phyloP scores from a whole-genome alignment of 73 alveolate species.

The Durusdinium trenchii region DNA sequence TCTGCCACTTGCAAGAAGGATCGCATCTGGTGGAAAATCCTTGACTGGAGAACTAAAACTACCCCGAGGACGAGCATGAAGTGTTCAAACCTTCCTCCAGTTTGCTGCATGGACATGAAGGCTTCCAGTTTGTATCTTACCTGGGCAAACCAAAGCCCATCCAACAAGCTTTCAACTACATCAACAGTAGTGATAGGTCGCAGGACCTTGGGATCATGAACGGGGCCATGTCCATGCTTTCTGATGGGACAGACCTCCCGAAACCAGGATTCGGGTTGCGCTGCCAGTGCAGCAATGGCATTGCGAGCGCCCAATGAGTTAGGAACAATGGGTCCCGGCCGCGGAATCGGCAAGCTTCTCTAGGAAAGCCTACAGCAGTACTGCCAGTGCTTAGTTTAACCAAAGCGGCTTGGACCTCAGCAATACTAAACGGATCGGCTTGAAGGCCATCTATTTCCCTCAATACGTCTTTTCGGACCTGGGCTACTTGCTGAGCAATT shows the following conservation, averaged over 20 bases:
- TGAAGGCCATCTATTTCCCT: neutral
- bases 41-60: neutral
- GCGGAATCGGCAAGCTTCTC: neutral
- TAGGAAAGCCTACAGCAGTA: neutral
- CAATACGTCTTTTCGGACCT: neutral
- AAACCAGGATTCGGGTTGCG: neutral
- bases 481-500: no score
- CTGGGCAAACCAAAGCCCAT: conserved; percentile 8
- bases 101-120: conserved; percentile 27
- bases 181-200: neutral
- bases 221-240: conserved; percentile 4
- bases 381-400: neutral
- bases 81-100: neutral
- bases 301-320: neutral
- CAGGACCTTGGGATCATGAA: neutral
- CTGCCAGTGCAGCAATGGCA: no score
- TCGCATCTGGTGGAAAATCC: neutral
- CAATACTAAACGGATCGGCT: neutral
- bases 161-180: neutral
- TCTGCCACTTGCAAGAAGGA: neutral
- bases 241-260: conserved; percentile 12
- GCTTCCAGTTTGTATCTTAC: neutral
- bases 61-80: neutral
- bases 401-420: neutral
- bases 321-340: neutral